These are phyloP conservation scores for Choiromyces venosus DNA, from an alignment of 495 filamentous ascomycete species.

Conservation along the genomic window DNA sequence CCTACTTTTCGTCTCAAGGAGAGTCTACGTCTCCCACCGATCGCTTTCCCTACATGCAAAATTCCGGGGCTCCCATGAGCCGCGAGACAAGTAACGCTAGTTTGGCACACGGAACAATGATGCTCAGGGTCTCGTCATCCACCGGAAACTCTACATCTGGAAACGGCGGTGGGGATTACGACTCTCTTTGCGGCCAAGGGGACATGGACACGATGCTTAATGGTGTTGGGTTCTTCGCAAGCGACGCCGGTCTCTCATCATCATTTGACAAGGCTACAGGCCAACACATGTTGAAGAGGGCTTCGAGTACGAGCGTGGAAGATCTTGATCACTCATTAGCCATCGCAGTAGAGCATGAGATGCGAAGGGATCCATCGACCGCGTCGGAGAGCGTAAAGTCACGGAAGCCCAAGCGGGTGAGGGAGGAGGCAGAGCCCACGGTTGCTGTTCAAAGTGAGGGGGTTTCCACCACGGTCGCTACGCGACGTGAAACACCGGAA, in stretches of 20 bases:
- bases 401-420: constrained; percentile 27
- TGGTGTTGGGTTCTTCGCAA: constrained; percentile 21
- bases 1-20: constrained; percentile 19
- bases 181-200: neutral
- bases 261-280: constrained; percentile 18
- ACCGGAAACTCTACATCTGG: constrained; percentile 18
- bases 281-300: constrained; percentile 27
- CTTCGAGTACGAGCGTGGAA: constrained; percentile 25
- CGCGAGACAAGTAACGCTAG: constrained; percentile 24
- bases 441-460: neutral
- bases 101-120: constrained; percentile 7
- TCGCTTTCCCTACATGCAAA: constrained; percentile 5
- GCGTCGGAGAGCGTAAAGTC: constrained; percentile 5
- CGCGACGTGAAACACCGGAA: neutral
- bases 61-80: constrained; percentile 22
- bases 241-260: constrained; percentile 10
- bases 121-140: constrained; percentile 25
- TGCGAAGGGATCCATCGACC: neutral
- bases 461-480: neutral
- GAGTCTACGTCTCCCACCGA: constrained; percentile 27
- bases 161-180: constrained; percentile 8
- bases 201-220: constrained; percentile 20
- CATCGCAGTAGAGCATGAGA: neutral
- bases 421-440: constrained; percentile 7
- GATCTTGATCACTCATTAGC: constrained; percentile 23